A percentile compares a stretch with the other conserved stretches of the same genome.
phyloP scores from a whole-genome alignment of 164 flowering plant species.

The Dillenia suffruticosa region DNA sequence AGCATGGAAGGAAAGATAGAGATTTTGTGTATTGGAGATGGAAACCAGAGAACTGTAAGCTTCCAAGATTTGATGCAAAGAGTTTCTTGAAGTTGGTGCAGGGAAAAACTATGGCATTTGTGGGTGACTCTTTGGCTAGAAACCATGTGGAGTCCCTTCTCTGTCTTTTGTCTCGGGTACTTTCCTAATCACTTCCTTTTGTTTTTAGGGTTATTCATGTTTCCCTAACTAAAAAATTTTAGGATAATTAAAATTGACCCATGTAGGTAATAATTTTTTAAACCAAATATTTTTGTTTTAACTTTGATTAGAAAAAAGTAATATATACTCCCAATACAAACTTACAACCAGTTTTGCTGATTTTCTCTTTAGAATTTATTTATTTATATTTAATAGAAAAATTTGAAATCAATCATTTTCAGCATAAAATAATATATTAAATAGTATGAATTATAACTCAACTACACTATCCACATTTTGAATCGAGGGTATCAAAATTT shows the following conservation, averaged over 20 bases:
- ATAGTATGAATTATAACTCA: no score
- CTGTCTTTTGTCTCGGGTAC: constrained; percentile 37
- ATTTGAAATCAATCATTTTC: no score
- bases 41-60: constrained; percentile 38
- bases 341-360: neutral
- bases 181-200: neutral
- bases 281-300: neutral
- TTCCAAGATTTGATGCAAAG: constrained; percentile 27
- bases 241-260: no score
- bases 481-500: no score
- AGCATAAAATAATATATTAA: no score
- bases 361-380: no score
- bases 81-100: constrained; percentile 20
- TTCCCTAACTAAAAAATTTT: no score
- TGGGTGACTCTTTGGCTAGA: constrained; percentile 42
- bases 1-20: constrained; percentile 30
- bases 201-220: neutral
- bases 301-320: neutral
- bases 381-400: no score
- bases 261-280: no score
- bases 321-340: neutral
- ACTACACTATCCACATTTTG: no score
- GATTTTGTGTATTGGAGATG: constrained; percentile 41
- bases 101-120: constrained; percentile 34
- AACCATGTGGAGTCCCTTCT: constrained; percentile 48